phyloP scores from a whole-genome alignment of 345 rosid species.

The Salix dunnii region DNA sequence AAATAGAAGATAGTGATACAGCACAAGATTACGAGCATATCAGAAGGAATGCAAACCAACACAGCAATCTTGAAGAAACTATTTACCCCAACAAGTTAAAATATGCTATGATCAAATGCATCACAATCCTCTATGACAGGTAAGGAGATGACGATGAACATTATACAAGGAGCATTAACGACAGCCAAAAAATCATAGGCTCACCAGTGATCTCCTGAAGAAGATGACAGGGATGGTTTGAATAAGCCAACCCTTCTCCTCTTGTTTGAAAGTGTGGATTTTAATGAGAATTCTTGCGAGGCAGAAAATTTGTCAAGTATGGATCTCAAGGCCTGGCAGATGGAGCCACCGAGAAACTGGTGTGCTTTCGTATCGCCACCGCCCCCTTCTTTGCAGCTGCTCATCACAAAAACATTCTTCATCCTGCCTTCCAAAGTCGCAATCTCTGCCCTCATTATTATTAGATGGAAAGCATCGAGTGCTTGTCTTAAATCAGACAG shows the following conservation, averaged over 20 bases:
- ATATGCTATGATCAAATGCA: slow-evolving; percentile 8
- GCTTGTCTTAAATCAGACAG: slow-evolving; percentile 48
- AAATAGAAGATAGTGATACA: slow-evolving; percentile 10
- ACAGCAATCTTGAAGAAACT: not conserved
- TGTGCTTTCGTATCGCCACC: slow-evolving; percentile 15
- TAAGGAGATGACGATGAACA: slow-evolving; percentile 10
- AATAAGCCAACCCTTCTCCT: slow-evolving; percentile 40
- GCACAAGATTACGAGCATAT: slow-evolving; percentile 4
- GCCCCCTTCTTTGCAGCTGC: slow-evolving; percentile 20
- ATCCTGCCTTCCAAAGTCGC: slow-evolving; percentile 50
- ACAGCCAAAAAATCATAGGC: slow-evolving; percentile 10
- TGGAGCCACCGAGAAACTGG: slow-evolving; percentile 19
- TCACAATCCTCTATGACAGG: not conserved
- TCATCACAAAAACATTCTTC: slow-evolving; percentile 44
- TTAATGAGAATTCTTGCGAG: slow-evolving; percentile 37
- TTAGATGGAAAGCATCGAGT: slow-evolving; percentile 41
- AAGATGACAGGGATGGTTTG: slow-evolving; percentile 47
- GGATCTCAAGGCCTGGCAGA: slow-evolving; percentile 35
- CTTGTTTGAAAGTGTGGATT: slow-evolving; percentile 37
- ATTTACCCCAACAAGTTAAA: slow-evolving; percentile 17
- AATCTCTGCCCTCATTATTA: slow-evolving; percentile 42
- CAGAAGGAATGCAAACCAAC: not conserved
- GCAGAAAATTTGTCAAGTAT: slow-evolving; percentile 42
- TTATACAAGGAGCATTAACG: not conserved
- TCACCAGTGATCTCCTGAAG: slow-evolving; percentile 27